These are phyloP conservation scores for Bocquillonia castaneifolia DNA, from an alignment of 441 rosid species.

Conservation along the genomic window DNA sequence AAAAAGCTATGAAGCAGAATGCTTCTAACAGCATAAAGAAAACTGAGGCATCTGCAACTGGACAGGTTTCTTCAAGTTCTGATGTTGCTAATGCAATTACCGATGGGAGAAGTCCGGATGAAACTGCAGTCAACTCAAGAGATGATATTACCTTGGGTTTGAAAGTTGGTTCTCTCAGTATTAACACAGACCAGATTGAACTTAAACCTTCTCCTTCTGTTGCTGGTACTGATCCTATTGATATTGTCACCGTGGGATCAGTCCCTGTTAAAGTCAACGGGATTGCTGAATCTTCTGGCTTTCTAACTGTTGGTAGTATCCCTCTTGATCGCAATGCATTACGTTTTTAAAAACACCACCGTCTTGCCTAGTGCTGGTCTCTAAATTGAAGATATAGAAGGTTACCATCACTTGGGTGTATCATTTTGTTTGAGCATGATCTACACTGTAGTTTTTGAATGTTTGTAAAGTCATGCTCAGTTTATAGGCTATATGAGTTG, in stretches of 20 bases:
- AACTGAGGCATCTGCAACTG: constrained; percentile 22
- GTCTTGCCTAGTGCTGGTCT: constrained; percentile 14
- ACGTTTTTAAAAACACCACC: constrained; percentile 29
- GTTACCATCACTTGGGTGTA: constrained; percentile 16
- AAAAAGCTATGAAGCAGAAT: constrained; percentile 26
- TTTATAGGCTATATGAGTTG: constrained; percentile 4
- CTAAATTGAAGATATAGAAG: not conserved
- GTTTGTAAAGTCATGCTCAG: constrained; percentile 12
- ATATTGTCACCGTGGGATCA: constrained; percentile 56
- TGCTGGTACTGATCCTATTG: constrained; percentile 20
- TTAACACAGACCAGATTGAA: constrained; percentile 35
- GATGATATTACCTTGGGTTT: constrained; percentile 26
- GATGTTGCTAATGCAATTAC: constrained; percentile 20
- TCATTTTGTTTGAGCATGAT: constrained; percentile 14
- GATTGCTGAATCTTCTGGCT: constrained; percentile 38
- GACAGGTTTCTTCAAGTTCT: constrained; percentile 22
- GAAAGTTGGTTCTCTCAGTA: constrained; percentile 41
- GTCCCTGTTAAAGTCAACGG: constrained; percentile 63
- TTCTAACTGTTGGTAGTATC: constrained; percentile 54
- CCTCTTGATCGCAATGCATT: constrained; percentile 49
- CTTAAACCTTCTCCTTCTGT: constrained; percentile 19
- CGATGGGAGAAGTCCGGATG: constrained; percentile 22
- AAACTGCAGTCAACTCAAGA: constrained; percentile 14
- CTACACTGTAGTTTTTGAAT: constrained; percentile 3
- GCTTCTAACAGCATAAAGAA: constrained; percentile 26